phyloP scores from a whole-genome alignment of 805 yeast genomes.

The Cyberlindnera nakhonratchasimensis region DNA sequence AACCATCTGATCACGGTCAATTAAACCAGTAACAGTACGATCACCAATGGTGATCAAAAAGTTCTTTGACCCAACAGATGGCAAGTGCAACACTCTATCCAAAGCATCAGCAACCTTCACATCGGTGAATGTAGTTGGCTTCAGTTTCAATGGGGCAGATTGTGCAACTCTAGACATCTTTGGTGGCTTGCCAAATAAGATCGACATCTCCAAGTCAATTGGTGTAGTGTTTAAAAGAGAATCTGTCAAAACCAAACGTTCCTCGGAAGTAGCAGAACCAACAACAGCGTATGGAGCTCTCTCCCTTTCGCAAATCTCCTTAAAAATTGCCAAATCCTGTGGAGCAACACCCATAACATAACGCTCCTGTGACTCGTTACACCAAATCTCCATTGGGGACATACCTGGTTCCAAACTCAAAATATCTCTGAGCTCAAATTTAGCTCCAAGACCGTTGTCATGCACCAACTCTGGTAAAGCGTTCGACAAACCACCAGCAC shows the following conservation, averaged over 20 bases:
- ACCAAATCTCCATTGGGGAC: constrained; percentile 99
- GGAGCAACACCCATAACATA: constrained; percentile 91
- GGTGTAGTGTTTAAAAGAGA: constrained; percentile 75
- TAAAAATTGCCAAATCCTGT: constrained; percentile 66
- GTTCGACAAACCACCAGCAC: constrained; percentile 98
- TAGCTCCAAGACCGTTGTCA: constrained; percentile 94
- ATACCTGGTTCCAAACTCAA: constrained; percentile 92
- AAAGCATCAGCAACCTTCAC: constrained; percentile 60
- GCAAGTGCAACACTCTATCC: constrained; percentile 78
- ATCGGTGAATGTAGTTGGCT: constrained; percentile 34
- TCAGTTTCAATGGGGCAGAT: constrained; percentile 55
- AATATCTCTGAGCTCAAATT: constrained; percentile 85
- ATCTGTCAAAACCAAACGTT: constrained; percentile 79
- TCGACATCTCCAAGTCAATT: constrained; percentile 92
- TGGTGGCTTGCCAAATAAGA: constrained; percentile 95
- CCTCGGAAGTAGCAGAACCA: constrained; percentile 88
- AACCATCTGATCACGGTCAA: constrained; percentile 97
- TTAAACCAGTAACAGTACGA: constrained; percentile 93
- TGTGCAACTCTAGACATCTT: constrained; percentile 78
- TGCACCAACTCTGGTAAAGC: constrained; percentile 97
- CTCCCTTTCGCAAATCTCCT: constrained; percentile 85
- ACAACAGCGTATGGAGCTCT: constrained; percentile 96
- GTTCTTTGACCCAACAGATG: constrained; percentile 92
- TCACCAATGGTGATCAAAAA: constrained; percentile 98
- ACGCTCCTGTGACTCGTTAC: constrained; percentile 98